Conservation (phyloP, 257 asterid species). For the Ehretia macrophylla region DNA sequence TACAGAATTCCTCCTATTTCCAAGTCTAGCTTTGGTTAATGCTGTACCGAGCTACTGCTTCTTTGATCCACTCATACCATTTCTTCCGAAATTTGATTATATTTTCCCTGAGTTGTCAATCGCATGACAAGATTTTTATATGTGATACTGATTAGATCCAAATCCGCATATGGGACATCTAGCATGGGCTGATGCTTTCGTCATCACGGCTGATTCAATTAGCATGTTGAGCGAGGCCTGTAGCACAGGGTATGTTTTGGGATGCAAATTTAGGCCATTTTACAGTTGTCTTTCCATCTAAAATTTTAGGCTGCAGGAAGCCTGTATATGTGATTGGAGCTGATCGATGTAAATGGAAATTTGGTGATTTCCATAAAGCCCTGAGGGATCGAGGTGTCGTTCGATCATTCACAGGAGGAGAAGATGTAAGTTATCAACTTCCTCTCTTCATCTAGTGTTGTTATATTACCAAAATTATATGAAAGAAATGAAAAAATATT, state of each 20-base stretch:
- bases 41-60: neutral
- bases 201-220: slow-evolving; percentile 86
- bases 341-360: slow-evolving; percentile 83
- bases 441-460: neutral
- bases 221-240: slow-evolving; percentile 98
- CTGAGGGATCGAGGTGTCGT: slow-evolving; percentile 51
- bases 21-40: too few species aligned
- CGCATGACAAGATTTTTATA: slow-evolving; percentile 11
- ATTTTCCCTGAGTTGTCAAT: neutral
- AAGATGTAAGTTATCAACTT: slow-evolving; percentile 43
- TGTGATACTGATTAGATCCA: slow-evolving; percentile 43
- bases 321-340: slow-evolving; percentile 89
- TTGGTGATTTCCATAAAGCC: slow-evolving; percentile 56
- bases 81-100: neutral
- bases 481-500: neutral
- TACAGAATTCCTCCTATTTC: too few species aligned
- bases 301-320: slow-evolving; percentile 53
- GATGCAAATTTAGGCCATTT: neutral
- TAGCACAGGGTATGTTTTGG: slow-evolving; percentile 70
- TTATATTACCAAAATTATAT: neutral
- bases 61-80: neutral
- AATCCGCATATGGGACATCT: slow-evolving; percentile 96
- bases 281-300: slow-evolving; percentile 13
- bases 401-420: slow-evolving; percentile 66
- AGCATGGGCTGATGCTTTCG: slow-evolving; percentile 85